These are phyloP conservation scores for Ascochyta clinopodiicola DNA, from an alignment of 2,329 filamentous ascomycete genomes.

Conservation along the genomic window DNA sequence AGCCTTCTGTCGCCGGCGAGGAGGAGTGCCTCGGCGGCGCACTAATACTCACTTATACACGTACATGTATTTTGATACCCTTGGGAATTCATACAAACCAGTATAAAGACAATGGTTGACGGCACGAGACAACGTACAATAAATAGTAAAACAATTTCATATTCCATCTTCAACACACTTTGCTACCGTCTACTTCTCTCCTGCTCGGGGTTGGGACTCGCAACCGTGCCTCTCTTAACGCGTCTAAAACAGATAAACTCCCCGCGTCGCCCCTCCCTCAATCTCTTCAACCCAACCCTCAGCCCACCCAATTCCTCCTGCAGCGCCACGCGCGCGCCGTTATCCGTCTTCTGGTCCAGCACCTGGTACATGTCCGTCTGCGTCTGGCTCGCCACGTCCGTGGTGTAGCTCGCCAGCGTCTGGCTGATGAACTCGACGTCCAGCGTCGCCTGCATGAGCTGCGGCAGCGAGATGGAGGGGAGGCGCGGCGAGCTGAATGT, in stretches of 20 bases:
- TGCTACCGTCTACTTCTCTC: not conserved
- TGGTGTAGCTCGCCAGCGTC: slow-evolving; percentile 88
- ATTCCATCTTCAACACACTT: no score
- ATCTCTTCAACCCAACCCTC: slow-evolving; percentile 79
- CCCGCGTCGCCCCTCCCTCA: slow-evolving; percentile 46
- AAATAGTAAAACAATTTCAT: not conserved
- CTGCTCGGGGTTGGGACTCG: slow-evolving; percentile 1
- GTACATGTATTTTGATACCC: slow-evolving; percentile 1
- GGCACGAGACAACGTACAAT: no score
- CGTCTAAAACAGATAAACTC: slow-evolving; percentile 48
- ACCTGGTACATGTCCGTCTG: slow-evolving; percentile 93
- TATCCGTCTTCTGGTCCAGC: slow-evolving; percentile 86
- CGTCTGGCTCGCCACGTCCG: slow-evolving; percentile 77
- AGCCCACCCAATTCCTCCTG: slow-evolving; percentile 91
- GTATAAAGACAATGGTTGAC: no score
- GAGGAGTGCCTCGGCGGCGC: slow-evolving; percentile 11
- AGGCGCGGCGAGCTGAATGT: slow-evolving; percentile 67
- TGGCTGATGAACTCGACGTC: slow-evolving; percentile 98
- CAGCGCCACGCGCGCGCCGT: slow-evolving; percentile 77
- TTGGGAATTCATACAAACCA: not conserved
- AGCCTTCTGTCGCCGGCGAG: slow-evolving; percentile 32
- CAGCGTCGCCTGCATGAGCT: slow-evolving; percentile 94
- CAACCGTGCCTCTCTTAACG: slow-evolving; percentile 31
- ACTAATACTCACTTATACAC: not conserved
- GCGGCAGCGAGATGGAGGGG: slow-evolving; percentile 73